phyloP scores from a whole-genome alignment of 768 basidiomycete genomes.

The Collybia sp. region DNA sequence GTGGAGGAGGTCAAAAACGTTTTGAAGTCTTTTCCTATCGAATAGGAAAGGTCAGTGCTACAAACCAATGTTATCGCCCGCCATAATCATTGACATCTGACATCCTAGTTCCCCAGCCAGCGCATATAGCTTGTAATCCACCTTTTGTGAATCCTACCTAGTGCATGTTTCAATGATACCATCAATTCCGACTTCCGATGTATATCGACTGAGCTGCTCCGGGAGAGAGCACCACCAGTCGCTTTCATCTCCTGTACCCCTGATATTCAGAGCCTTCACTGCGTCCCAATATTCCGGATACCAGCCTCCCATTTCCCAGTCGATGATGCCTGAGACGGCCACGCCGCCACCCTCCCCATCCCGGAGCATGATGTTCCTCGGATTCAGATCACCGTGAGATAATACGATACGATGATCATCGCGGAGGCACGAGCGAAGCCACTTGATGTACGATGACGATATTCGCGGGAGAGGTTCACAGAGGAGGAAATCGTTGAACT shows the following conservation, averaged over 20 bases:
- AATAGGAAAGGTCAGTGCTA: no score
- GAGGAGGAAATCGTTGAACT: slow-evolving; percentile 10
- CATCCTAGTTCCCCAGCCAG: no score
- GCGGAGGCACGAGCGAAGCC: neutral
- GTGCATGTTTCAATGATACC: no score
- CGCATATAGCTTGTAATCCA: no score
- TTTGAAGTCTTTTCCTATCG: no score
- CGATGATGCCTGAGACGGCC: slow-evolving; percentile 17
- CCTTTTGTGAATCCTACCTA: no score
- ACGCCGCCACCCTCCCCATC: slow-evolving; percentile 9
- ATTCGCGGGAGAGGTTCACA: neutral
- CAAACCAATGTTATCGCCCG: no score
- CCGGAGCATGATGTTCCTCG: slow-evolving; percentile 29
- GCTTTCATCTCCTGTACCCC: neutral
- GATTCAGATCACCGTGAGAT: slow-evolving; percentile 33
- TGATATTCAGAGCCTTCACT: slow-evolving; percentile 15
- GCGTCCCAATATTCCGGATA: slow-evolving; percentile 26
- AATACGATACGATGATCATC: slow-evolving; percentile 15
- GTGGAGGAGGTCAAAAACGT: no score
- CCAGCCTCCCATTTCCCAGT: slow-evolving; percentile 25
- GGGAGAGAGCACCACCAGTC: no score
- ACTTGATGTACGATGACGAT: neutral
- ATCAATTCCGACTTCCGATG: no score
- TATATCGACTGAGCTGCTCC: no score
- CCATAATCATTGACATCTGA: no score